Evolutionary conservation across 1,139 yeast genomes (phyloP).

Genomic region (Meyerozyma guilliermondii): DNA sequence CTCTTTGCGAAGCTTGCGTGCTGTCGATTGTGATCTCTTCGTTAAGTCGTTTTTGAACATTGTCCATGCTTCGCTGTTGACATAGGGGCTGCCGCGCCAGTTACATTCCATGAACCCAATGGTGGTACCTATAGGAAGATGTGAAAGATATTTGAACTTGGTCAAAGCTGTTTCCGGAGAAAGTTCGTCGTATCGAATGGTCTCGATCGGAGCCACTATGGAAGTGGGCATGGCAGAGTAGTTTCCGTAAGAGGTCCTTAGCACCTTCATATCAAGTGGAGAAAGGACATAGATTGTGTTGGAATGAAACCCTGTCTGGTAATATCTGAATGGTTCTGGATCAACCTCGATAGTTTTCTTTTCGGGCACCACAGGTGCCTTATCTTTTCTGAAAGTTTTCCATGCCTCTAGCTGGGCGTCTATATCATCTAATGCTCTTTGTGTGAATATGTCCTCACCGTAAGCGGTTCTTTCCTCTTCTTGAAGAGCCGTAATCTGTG

Average conservation of each 20-base stretch:
- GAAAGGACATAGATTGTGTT: conserved; percentile 65
- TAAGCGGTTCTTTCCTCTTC: conserved; percentile 55
- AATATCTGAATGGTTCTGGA: conserved; percentile 30
- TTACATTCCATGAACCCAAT: conserved; percentile 82
- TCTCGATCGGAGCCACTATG: conserved; percentile 60
- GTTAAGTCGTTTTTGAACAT: conserved; percentile 55
- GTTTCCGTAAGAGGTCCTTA: conserved; percentile 54
- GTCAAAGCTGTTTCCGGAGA: conserved; percentile 48
- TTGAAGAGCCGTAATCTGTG: conserved; percentile 39
- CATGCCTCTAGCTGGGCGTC: conserved; percentile 37
- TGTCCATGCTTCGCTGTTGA: conserved; percentile 48
- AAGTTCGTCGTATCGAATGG: conserved; percentile 60
- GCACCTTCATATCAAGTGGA: conserved; percentile 71
- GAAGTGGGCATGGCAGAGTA: conserved; percentile 66
- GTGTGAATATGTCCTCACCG: conserved; percentile 53
- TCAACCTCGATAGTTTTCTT: neutral
- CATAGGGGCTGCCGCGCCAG: conserved; percentile 52
- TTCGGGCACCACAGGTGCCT: conserved; percentile 2
- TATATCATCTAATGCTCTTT: conserved; percentile 54
- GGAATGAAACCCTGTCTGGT: conserved; percentile 71
- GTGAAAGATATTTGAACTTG: conserved; percentile 70
- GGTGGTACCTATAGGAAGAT: conserved; percentile 80
- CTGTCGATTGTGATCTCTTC: conserved; percentile 52
- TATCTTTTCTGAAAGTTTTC: conserved; percentile 18
- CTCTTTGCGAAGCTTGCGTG: conserved; percentile 55